Percentiles rank a stretch among this genome's conserved stretches.
These are phyloP conservation scores for Zizania palustris DNA, from an alignment of 202 grass and related monocot species.

Conservation along the genomic window DNA sequence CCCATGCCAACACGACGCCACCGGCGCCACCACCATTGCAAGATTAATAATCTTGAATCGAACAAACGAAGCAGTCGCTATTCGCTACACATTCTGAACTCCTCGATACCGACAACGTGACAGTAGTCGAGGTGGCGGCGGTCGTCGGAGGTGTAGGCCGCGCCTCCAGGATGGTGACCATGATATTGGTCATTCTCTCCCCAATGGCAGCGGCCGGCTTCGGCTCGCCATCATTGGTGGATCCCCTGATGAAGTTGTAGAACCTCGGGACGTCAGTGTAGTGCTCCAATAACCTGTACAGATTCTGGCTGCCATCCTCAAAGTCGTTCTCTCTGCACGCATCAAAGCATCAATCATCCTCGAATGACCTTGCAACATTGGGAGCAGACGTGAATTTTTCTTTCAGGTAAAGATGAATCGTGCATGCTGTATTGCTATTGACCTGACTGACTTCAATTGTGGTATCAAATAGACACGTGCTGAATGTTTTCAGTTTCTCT, in stretches of 20 bases:
- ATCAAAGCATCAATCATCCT: neutral
- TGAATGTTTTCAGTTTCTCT: too few species aligned
- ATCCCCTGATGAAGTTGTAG: conserved; percentile 79
- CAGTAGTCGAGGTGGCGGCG: conserved; percentile 64
- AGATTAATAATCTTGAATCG: neutral
- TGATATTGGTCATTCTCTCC: conserved; percentile 79
- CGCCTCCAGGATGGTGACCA: conserved; percentile 88
- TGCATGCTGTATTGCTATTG: too few species aligned
- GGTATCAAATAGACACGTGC: too few species aligned
- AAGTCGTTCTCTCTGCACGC: conserved; percentile 75
- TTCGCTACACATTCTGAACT: conserved; percentile 81
- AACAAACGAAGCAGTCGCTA: too few species aligned
- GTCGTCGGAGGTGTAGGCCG: conserved; percentile 81
- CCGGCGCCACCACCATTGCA: neutral
- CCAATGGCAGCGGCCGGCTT: conserved; percentile 49
- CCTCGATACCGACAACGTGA: conserved; percentile 75
- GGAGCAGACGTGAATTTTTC: too few species aligned
- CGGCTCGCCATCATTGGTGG: conserved; percentile 78
- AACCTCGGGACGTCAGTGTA: conserved; percentile 66
- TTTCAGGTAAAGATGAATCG: neutral
- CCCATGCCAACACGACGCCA: too few species aligned
- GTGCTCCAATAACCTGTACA: conserved; percentile 95
- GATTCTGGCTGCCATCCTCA: conserved; percentile 70
- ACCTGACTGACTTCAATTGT: too few species aligned
- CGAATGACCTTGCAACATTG: too few species aligned